phyloP scores from a whole-genome alignment of 2,329 filamentous ascomycete genomes.

The Phaeosphaeria sp. region DNA sequence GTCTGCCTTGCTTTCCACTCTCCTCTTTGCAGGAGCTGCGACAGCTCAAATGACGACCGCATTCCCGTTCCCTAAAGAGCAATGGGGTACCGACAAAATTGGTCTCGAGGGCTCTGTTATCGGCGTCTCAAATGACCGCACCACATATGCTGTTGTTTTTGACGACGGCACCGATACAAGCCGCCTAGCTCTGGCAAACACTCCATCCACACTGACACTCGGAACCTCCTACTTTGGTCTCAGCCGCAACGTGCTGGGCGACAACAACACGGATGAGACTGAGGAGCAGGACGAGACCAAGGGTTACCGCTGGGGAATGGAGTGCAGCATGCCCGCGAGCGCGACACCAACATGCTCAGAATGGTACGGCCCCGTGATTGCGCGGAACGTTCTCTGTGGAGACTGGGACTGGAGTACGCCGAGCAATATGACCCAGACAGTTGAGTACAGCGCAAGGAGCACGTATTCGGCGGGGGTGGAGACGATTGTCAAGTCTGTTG shows the following conservation, averaged over 20 bases:
- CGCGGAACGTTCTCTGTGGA: not conserved
- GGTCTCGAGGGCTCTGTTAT: constrained; percentile 7
- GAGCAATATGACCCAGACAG: constrained; percentile 1
- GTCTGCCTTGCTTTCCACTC: not conserved
- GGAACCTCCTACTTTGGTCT: not conserved
- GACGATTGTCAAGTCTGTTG: not conserved
- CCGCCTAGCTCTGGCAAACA: not conserved
- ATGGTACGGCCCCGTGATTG: not conserved
- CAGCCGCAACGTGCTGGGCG: not conserved
- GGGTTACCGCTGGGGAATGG: not conserved
- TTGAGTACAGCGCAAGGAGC: not conserved
- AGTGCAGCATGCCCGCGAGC: not conserved
- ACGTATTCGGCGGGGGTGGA: constrained; percentile 6
- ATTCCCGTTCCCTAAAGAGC: not conserved
- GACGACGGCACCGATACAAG: constrained; percentile 5
- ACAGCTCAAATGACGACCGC: constrained; percentile 8
- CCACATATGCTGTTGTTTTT: not conserved
- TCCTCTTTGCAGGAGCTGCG: constrained; percentile 1
- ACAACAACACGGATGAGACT: not conserved
- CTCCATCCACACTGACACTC: not conserved
- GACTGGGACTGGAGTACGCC: not conserved
- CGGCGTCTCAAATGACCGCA: not conserved
- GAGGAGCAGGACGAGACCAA: not conserved
- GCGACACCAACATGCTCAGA: constrained; percentile 1
- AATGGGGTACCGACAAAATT: constrained; percentile 6